Evolutionary conservation across 768 basidiomycete species (phyloP), one percentile per base, ranked within the genome.

Genomic region (Cubamyces lactineus): DNA sequence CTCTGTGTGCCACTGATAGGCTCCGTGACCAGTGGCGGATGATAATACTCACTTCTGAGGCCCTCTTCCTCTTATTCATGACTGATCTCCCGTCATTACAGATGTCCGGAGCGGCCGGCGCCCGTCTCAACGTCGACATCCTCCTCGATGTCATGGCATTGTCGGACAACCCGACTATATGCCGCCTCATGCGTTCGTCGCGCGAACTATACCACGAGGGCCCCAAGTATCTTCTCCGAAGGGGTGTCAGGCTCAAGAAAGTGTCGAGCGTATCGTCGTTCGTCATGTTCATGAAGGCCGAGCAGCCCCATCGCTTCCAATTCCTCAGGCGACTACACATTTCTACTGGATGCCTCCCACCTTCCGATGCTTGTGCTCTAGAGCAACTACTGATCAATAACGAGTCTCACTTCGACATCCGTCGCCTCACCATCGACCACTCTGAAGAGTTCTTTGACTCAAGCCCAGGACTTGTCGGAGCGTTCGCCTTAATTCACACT

Each of bases 371-470:
- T 2, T 13, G 16, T 6, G 24, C 16, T 9, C 16, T 59, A 17
- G 49, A 42, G 11, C 13, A 17, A 11, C 41, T 59, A 28, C 5
- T 59, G 8, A 2, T 43, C 17, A 2, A 26, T 8, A 42, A 9
- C 26, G 40, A 40, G 17, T n/a, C 49, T 4, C 19, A 28, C 8
- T 41, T 59, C 26, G 12, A 21, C 4, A 51, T 59, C 26, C 15
- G 17, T n/a, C 17, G 34, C 3, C 47, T 52, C 26, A 19, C 17
- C 6, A 52, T 59, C 40, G 42, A 52, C 24, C 41, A 39, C 13
- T 49, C 57, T 3, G 57, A 59, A 19, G 49, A 51, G 7, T 52
- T 59, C 40, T 45, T 52, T 26, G 41, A 50, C 12, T 59, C 49
- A 0, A 42, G 41, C 21, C 50, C 40, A 1, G 42, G 49, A 4